These are phyloP conservation scores for Plasmodium coatneyi DNA, from an alignment of 169 alveolate genomes.

Conservation along the genomic window DNA sequence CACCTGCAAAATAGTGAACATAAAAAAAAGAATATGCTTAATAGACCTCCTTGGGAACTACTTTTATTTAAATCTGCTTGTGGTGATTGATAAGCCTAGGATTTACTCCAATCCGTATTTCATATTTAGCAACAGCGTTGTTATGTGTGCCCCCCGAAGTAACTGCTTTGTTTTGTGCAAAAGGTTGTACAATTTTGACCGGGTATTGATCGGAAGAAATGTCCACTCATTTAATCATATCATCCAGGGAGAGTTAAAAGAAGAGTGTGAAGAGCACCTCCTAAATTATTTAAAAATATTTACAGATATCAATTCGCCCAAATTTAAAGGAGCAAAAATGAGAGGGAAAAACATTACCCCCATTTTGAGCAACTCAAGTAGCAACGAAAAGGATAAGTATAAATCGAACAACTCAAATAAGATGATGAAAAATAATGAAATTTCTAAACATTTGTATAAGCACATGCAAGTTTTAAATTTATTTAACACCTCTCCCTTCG, in stretches of 20 bases:
- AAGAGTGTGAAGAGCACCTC: conserved; percentile 31
- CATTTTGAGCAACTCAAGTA: not conserved
- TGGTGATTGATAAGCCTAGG: conserved; percentile 55
- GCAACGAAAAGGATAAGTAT: not conserved
- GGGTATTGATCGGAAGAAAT: conserved; percentile 45
- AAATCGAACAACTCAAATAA: not conserved
- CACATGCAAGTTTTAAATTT: conserved; percentile 53
- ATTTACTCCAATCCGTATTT: conserved; percentile 67
- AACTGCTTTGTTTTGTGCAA: conserved; percentile 29
- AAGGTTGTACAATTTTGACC: conserved; percentile 40
- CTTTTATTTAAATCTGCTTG: conserved; percentile 36
- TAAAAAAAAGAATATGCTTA: conserved; percentile 54
- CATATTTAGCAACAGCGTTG: conserved; percentile 52
- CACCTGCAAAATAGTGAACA: conserved; percentile 45
- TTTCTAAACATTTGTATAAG: conserved; percentile 25
- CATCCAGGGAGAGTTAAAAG: conserved; percentile 15
- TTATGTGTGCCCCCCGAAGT: conserved; percentile 10
- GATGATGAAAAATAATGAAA: conserved; percentile 14
- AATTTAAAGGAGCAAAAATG: not conserved
- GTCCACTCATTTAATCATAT: conserved; percentile 19
- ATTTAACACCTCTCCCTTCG: conserved; percentile 43
- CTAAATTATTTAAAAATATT: conserved; percentile 11
- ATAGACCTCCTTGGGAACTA: conserved; percentile 52
- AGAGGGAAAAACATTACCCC: not conserved
- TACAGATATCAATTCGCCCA: conserved; percentile 27